Conservation (phyloP, 148 eudicot genomes). For the Limonium bicolor region DNA sequence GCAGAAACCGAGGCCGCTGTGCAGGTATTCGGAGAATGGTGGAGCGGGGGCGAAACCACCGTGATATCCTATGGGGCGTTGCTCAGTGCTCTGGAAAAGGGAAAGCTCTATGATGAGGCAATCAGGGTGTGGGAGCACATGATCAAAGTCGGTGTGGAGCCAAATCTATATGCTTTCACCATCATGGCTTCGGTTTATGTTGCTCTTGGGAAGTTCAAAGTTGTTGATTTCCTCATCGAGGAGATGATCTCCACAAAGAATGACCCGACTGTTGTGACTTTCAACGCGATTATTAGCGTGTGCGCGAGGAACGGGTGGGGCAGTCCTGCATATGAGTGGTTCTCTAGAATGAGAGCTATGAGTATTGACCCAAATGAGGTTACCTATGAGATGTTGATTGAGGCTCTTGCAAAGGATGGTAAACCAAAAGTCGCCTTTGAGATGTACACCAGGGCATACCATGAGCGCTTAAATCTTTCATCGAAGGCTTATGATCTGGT, state of each 20-base stretch:
- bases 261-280: conserved; percentile 68
- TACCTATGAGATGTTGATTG: conserved; percentile 63
- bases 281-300: conserved; percentile 73
- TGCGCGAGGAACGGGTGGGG: conserved; percentile 44
- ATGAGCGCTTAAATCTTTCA: conserved; percentile 46
- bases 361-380: conserved; percentile 50
- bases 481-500: conserved; percentile 68
- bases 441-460: conserved; percentile 41
- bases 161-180: conserved; percentile 75
- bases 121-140: conserved; percentile 77
- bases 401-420: conserved; percentile 66
- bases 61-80: conserved; percentile 73
- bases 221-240: conserved; percentile 45
- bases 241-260: conserved; percentile 49
- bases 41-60: conserved; percentile 72
- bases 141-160: conserved; percentile 60
- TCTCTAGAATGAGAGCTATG: conserved; percentile 42
- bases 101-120: conserved; percentile 67
- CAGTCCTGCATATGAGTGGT: conserved; percentile 72
- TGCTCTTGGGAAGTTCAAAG: conserved; percentile 47
- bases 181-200: conserved; percentile 81
- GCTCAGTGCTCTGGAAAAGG: conserved; percentile 92
- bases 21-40: conserved; percentile 66
- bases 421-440: conserved; percentile 83
- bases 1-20: conserved; percentile 82